A percentile compares a stretch with the other conserved stretches of the same genome.
These are phyloP conservation scores for Metschnikowia vanudenii DNA, from an alignment of 805 yeast genomes.

Conservation along the genomic window DNA sequence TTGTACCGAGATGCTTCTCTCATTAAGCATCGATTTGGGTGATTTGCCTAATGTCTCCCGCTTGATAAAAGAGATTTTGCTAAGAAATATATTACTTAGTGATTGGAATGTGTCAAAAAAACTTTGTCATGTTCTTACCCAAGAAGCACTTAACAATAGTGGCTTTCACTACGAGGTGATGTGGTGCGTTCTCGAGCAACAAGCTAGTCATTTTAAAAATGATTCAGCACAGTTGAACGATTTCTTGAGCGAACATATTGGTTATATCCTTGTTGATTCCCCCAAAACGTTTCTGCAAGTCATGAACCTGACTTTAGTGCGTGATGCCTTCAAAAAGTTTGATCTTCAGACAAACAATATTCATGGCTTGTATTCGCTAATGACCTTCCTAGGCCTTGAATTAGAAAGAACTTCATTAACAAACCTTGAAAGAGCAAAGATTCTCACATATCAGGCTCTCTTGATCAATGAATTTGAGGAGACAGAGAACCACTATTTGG, in stretches of 20 bases:
- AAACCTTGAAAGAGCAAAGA: constrained; percentile 17
- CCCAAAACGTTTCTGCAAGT: constrained; percentile 9
- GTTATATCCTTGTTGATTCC: constrained; percentile 21
- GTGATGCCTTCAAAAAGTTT: constrained; percentile 26
- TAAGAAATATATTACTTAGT: constrained; percentile 30
- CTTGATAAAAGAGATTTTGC: constrained; percentile 34
- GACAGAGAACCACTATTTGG: constrained; percentile 38
- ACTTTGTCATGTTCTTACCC: constrained; percentile 29
- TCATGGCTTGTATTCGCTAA: constrained; percentile 25
- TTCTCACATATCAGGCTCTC: constrained; percentile 29
- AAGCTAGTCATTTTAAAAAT: constrained; percentile 25
- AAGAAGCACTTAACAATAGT: constrained; percentile 22
- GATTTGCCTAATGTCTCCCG: constrained; percentile 37
- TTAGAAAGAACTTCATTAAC: background rate
- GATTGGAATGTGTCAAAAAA: constrained; percentile 32
- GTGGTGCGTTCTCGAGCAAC: constrained; percentile 36
- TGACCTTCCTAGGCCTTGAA: constrained; percentile 1
- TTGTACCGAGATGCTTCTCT: constrained; percentile 32
- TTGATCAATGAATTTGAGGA: constrained; percentile 39
- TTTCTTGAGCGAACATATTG: constrained; percentile 31
- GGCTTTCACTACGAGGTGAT: constrained; percentile 33
- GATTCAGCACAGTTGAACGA: constrained; percentile 25
- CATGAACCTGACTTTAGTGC: constrained; percentile 31
- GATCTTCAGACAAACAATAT: constrained; percentile 31
- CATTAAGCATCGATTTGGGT: constrained; percentile 32